Evolutionary conservation across 139 green algal species (phyloP), one percentile per base, ranked within the genome.

Genomic region (Diplosphaera chodatii): DNA sequence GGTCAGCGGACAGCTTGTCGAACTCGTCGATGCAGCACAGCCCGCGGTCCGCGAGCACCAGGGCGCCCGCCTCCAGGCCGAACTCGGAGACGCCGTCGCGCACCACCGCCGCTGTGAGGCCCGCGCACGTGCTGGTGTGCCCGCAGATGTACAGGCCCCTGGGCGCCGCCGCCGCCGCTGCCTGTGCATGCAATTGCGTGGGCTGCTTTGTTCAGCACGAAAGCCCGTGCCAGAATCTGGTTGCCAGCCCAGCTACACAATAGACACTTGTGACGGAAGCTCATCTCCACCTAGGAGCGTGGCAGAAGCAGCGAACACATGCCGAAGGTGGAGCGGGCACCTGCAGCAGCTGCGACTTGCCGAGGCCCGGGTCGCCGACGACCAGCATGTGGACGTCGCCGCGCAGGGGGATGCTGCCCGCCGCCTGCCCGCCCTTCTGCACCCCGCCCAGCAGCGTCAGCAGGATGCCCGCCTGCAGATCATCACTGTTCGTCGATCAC

Each of bases 11-110:
- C 85, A 97, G 92, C 77, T 97, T 97, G 83, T 98, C 94, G 70
- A 98, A 96, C 84, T 97, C 93, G 74, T 98, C 93, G 21, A 98
- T 82, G 71, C 91, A 97, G 80, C 89, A 95, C 37, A 92, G 80
- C 0, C 94, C 92, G 8, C 85, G 55, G 82, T 97, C 88, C 0
- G 83, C 89, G 68, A 97, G 82, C 73, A 97, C 89, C 34, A 97
- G 76, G 18, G 93, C 91, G 0, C 94, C 93, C 6, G 92, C 93
- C 77, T 97, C 93, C 74, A 97, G 90, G 67, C 83, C 77, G 48
- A 76, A 85, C 40, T 92, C 89, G 0, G 68, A 88, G 32, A 83
- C 40, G 0, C 73, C 69, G 62, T 94, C 89, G 32, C 82, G 80
- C 30, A 84, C 79, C n/a, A 97, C 90, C 6, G 83, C 82, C 0